These are phyloP conservation scores for Aureobasidium pullulans DNA, from an alignment of 2,329 filamentous ascomycete species.

Conservation along the genomic window DNA sequence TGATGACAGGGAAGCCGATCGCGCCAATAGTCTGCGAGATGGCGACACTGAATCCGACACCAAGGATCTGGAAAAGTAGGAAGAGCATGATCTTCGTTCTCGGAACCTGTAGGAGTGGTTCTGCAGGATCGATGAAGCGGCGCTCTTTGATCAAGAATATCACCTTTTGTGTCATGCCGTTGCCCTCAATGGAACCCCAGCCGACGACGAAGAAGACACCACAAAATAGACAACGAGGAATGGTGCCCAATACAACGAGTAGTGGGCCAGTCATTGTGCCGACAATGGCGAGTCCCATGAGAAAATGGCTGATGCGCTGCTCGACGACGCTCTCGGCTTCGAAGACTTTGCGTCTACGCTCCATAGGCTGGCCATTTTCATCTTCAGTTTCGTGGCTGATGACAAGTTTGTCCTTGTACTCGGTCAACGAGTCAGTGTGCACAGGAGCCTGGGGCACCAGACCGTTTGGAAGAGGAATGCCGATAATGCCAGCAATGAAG, in stretches of 20 bases:
- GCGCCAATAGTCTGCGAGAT: conserved; percentile 55
- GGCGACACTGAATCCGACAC: conserved; percentile 48
- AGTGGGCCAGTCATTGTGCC: conserved; percentile 52
- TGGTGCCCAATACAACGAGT: conserved; percentile 46
- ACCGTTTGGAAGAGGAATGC: conserved; percentile 51
- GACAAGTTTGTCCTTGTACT: conserved; percentile 33
- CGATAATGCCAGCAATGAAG: conserved; percentile 48
- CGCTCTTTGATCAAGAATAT: conserved; percentile 42
- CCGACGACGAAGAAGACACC: conserved; percentile 55
- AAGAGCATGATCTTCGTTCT: conserved; percentile 43
- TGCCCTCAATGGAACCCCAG: conserved; percentile 44
- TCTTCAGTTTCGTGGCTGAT: conserved; percentile 39
- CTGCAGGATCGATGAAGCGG: conserved; percentile 40
- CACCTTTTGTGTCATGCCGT: conserved; percentile 47
- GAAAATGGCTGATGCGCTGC: conserved; percentile 49
- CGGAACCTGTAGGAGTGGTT: conserved; percentile 39
- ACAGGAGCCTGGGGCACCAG: conserved; percentile 54
- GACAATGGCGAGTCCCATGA: conserved; percentile 47
- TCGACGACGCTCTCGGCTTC: conserved; percentile 45
- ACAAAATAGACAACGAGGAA: conserved; percentile 47
- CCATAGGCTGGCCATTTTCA: conserved; percentile 32
- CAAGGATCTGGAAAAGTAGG: conserved; percentile 44
- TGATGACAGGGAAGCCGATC: conserved; percentile 53
- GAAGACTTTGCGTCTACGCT: conserved; percentile 38
- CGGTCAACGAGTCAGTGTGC: conserved; percentile 47